These are phyloP conservation scores for Puccinia coronata DNA, from an alignment of 1,284 basidiomycete genomes.

Conservation along the genomic window DNA sequence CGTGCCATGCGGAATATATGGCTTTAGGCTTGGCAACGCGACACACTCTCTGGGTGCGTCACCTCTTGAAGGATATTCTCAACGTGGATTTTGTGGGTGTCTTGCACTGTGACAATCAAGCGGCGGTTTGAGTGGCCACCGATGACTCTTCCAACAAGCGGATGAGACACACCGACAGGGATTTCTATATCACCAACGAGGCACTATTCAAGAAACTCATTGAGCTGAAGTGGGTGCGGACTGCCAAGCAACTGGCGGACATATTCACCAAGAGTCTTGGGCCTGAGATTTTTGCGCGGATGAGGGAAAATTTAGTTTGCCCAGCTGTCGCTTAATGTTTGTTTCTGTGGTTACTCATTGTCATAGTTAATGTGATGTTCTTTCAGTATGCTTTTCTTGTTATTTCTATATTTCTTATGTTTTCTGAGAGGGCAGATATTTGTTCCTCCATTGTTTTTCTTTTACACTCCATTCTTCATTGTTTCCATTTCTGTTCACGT, in stretches of 20 bases:
- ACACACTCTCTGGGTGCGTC: neutral
- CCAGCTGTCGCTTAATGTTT: too few species aligned
- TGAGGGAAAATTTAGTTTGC: too few species aligned
- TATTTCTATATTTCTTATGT: too few species aligned
- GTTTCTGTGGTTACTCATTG: too few species aligned
- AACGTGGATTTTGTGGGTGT: neutral
- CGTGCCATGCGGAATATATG: slow-evolving; percentile 23
- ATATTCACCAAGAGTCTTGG: neutral
- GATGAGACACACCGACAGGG: neutral
- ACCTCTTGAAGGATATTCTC: neutral
- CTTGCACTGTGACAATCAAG: slow-evolving; percentile 2
- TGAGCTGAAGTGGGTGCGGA: neutral
- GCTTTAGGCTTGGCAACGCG: neutral
- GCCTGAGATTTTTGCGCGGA: neutral
- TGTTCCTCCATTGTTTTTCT: too few species aligned
- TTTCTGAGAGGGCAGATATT: too few species aligned
- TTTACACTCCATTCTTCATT: too few species aligned
- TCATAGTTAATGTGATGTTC: too few species aligned
- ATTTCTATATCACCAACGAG: slow-evolving; percentile 26
- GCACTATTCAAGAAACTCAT: neutral
- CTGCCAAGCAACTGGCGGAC: neutral
- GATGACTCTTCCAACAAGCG: slow-evolving; percentile 2
- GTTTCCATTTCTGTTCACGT: too few species aligned
- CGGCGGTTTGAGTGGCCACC: neutral
- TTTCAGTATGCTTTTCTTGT: too few species aligned